Evolutionary conservation across 2,329 filamentous ascomycete species (phyloP).

Genomic region (Neofusicoccum cordaticola): DNA sequence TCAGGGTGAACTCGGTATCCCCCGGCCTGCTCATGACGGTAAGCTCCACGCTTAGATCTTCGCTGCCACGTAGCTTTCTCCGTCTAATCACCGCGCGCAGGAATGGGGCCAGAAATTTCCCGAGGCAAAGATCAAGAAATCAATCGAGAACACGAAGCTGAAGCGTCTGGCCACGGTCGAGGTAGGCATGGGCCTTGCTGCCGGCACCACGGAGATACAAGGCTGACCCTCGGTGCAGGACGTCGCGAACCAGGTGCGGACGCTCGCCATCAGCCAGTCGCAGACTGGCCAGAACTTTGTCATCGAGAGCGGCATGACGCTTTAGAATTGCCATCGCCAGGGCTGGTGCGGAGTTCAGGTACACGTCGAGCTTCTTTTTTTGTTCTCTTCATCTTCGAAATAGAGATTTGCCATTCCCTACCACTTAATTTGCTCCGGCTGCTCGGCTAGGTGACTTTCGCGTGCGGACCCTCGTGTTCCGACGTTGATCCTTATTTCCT

Average conservation of each 20-base stretch:
- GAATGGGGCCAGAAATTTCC: constrained; percentile 51
- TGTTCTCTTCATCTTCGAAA: neutral
- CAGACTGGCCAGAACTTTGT: constrained; percentile 38
- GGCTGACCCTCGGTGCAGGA: constrained; percentile 21
- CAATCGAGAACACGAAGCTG: constrained; percentile 44
- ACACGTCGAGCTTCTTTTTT: neutral
- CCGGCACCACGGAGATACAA: too few species aligned
- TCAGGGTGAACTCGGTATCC: constrained; percentile 63
- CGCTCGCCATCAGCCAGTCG: constrained; percentile 33
- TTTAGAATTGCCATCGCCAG: constrained; percentile 20
- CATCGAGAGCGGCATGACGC: constrained; percentile 35
- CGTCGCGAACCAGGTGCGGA: constrained; percentile 36
- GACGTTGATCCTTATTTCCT: constrained; percentile 8
- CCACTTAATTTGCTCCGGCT: neutral
- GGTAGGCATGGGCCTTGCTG: constrained; percentile 22
- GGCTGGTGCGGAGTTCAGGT: neutral
- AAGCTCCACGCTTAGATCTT: neutral
- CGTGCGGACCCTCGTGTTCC: neutral
- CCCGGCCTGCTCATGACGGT: constrained; percentile 64
- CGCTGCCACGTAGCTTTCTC: neutral
- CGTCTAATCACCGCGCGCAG: constrained; percentile 20
- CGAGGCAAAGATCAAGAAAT: constrained; percentile 43
- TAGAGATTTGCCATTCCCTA: neutral
- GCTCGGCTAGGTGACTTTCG: neutral
- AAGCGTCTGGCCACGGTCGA: constrained; percentile 56